Conservation (phyloP, 1,284 basidiomycete genomes). For the Thecaphora thlaspeos region DNA sequence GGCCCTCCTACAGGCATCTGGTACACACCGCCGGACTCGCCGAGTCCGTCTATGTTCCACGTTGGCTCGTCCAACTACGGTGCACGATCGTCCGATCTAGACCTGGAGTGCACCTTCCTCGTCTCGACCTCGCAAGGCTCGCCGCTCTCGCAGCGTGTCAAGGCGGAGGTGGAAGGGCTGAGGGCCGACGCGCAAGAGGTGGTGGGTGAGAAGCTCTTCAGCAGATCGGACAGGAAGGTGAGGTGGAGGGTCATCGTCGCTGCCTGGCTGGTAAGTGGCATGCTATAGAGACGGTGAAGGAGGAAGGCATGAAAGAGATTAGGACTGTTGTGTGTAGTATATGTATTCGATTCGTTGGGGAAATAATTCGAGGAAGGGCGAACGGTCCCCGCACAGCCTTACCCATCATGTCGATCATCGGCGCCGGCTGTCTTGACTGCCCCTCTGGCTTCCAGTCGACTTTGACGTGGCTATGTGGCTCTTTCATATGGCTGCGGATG, state of each 20-base stretch:
- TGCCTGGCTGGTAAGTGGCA: slow-evolving; percentile 45
- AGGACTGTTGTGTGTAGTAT: too few species aligned
- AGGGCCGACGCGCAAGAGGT: slow-evolving; percentile 58
- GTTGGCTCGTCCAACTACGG: slow-evolving; percentile 97
- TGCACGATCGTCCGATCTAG: slow-evolving; percentile 82
- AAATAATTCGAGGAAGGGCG: too few species aligned
- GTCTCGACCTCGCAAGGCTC: slow-evolving; percentile 64
- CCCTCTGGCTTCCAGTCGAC: too few species aligned
- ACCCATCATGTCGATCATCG: too few species aligned
- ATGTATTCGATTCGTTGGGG: too few species aligned
- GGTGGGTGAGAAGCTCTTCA: slow-evolving; percentile 62
- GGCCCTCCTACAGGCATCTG: slow-evolving; percentile 5
- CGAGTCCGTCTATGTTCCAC: slow-evolving; percentile 64
- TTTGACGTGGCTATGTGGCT: too few species aligned
- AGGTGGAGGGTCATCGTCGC: slow-evolving; percentile 62
- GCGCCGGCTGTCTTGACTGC: too few species aligned
- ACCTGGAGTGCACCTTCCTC: slow-evolving; percentile 88
- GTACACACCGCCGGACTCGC: slow-evolving; percentile 8
- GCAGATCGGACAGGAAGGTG: slow-evolving; percentile 66
- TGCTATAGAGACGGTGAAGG: slow-evolving; percentile 37
- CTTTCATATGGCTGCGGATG: too few species aligned
- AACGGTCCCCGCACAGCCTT: too few species aligned
- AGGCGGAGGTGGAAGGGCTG: slow-evolving; percentile 61
- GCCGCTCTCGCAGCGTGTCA: slow-evolving; percentile 53
- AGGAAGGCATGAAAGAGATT: too few species aligned